Evolutionary conservation across 305 asterid species (phyloP).

Genomic region (Caryopteris hybrid): DNA sequence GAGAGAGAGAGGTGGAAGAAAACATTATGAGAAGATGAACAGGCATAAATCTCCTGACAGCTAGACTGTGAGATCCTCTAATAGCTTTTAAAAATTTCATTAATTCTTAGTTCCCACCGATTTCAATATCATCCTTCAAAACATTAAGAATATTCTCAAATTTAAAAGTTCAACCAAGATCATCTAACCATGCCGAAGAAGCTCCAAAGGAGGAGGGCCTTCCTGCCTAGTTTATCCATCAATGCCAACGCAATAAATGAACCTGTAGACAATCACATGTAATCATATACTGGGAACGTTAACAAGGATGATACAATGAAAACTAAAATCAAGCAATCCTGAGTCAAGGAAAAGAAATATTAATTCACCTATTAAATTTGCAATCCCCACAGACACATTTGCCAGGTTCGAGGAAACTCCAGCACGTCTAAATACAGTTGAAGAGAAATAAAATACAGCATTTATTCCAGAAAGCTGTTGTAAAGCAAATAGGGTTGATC

Average conservation of each 20-base stretch:
- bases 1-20: background rate
- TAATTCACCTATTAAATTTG: slow-evolving; percentile 63
- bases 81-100: background rate
- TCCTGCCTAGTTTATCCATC: slow-evolving; percentile 94
- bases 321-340: background rate
- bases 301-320: background rate
- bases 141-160: background rate
- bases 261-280: slow-evolving; percentile 42
- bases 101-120: background rate
- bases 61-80: background rate
- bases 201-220: slow-evolving; percentile 86
- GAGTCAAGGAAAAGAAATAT: slow-evolving; percentile 1
- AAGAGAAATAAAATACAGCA: slow-evolving; percentile 98
- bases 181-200: slow-evolving; percentile 89
- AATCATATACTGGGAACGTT: slow-evolving; percentile 2
- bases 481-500: slow-evolving; percentile 95
- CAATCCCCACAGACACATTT: slow-evolving; percentile 70
- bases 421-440: slow-evolving; percentile 97
- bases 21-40: background rate
- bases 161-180: background rate
- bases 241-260: slow-evolving; percentile 64
- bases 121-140: background rate
- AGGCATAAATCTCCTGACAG: background rate
- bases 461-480: slow-evolving; percentile 99
- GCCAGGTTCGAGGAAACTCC: slow-evolving; percentile 95